phyloP scores from a whole-genome alignment of 371 early-diverging fungal species.

The Circinella umbellata region DNA sequence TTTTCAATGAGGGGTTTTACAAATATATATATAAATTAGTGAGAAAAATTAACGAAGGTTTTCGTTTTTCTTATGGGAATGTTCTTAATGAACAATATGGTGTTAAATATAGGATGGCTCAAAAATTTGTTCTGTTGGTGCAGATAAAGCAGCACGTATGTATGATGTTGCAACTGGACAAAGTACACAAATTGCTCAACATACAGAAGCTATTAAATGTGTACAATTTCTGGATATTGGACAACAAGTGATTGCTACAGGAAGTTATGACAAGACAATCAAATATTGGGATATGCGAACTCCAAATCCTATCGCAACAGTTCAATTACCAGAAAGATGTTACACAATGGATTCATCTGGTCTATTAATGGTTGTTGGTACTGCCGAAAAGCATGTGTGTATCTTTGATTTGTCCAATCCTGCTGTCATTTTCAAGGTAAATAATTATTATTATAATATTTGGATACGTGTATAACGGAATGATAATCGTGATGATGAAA shows the following conservation, averaged over 20 bases:
- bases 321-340: conserved; percentile 79
- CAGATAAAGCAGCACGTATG: conserved; percentile 84
- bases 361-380: conserved; percentile 79
- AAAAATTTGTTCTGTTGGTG: conserved; percentile 85
- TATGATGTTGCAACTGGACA: conserved; percentile 82
- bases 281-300: conserved; percentile 89
- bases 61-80: not conserved
- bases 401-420: conserved; percentile 80
- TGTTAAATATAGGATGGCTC: conserved; percentile 74
- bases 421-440: conserved; percentile 64
- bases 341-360: conserved; percentile 84
- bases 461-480: not conserved
- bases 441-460: too few relatives aligned
- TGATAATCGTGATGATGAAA: conserved; percentile 29
- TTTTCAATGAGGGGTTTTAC: too few relatives aligned
- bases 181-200: conserved; percentile 78
- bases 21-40: conserved; percentile 1
- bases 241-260: conserved; percentile 78
- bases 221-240: conserved; percentile 75
- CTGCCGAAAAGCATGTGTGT: conserved; percentile 76
- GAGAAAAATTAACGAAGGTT: not conserved
- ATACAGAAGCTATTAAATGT: conserved; percentile 82
- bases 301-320: conserved; percentile 66
- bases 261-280: conserved; percentile 93
- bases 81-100: too few relatives aligned